Conservation (phyloP, 1,139 yeast genomes). For the Casaregolazyma suthepensis region DNA sequence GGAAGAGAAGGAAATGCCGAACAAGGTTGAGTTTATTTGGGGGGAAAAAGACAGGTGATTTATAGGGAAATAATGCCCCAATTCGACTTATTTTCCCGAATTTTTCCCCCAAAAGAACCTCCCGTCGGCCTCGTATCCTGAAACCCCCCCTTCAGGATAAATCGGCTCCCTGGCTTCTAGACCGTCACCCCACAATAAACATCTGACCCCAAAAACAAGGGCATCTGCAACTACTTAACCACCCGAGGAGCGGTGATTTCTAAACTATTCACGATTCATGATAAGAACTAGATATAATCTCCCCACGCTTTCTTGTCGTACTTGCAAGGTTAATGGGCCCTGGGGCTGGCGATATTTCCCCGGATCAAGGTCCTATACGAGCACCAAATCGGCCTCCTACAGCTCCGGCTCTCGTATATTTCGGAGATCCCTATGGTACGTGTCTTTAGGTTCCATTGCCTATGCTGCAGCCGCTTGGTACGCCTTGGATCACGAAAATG, state of each 20-base stretch:
- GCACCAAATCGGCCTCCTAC: background rate
- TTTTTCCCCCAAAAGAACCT: background rate
- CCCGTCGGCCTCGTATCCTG: background rate
- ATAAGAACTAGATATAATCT: background rate
- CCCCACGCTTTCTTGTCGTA: background rate
- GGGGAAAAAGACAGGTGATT: background rate
- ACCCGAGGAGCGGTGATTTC: background rate
- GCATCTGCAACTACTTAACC: background rate
- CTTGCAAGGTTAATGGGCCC: background rate
- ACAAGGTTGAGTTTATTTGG: background rate
- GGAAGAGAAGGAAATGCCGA: background rate
- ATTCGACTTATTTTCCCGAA: background rate
- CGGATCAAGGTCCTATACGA: background rate
- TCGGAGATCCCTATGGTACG: background rate
- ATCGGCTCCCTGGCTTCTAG: background rate
- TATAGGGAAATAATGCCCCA: background rate
- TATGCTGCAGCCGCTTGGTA: conserved; percentile 3
- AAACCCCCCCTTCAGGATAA: background rate
- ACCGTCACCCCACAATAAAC: background rate
- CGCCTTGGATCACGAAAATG: conserved; percentile 10
- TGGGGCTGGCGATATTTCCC: background rate
- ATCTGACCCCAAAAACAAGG: background rate
- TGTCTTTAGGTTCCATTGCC: background rate
- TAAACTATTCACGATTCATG: background rate
- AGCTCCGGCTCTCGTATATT: background rate